A percentile compares a stretch with the other conserved stretches of the same genome.
Conservation (phyloP, 2,329 filamentous ascomycete species). For the Fusarium algeriense region DNA sequence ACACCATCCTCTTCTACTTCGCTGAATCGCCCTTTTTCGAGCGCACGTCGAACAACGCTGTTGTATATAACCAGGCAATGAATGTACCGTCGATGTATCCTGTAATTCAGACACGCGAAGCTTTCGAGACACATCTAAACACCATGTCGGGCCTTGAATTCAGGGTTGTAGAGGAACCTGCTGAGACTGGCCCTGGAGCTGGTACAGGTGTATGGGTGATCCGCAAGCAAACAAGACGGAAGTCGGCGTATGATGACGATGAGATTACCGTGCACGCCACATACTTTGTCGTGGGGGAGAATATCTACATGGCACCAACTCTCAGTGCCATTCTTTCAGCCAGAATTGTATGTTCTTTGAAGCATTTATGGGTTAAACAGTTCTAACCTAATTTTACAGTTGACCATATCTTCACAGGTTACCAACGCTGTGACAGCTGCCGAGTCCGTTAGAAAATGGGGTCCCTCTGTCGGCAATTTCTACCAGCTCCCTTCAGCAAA, state of each 20-base stretch:
- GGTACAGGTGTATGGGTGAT: constrained; percentile 78
- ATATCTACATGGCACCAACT: constrained; percentile 75
- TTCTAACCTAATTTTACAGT: constrained; percentile 52
- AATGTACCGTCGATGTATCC: constrained; percentile 70
- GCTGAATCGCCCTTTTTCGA: constrained; percentile 77
- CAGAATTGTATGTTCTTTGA: constrained; percentile 62
- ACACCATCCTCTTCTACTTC: constrained; percentile 76
- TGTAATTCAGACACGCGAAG: constrained; percentile 70
- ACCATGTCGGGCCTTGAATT: constrained; percentile 77
- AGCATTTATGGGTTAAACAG: background rate
- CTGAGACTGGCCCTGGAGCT: constrained; percentile 72
- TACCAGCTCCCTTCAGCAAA: constrained; percentile 58
- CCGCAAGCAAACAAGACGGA: constrained; percentile 74
- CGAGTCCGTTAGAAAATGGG: constrained; percentile 66
- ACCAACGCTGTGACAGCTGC: constrained; percentile 65
- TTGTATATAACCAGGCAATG: constrained; percentile 71
- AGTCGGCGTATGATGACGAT: constrained; percentile 66
- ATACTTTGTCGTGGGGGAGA: constrained; percentile 75
- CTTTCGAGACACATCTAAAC: constrained; percentile 71
- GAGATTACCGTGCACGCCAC: constrained; percentile 70
- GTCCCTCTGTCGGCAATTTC: constrained; percentile 64
- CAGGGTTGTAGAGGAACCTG: constrained; percentile 73
- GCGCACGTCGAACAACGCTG: constrained; percentile 74
- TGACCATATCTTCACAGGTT: constrained; percentile 67
- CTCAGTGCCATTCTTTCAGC: constrained; percentile 70